Percentiles rank a stretch among this genome's conserved stretches.
Evolutionary conservation across 2,329 filamentous ascomycete species (phyloP).

Genomic region (Metarhizium sp.): DNA sequence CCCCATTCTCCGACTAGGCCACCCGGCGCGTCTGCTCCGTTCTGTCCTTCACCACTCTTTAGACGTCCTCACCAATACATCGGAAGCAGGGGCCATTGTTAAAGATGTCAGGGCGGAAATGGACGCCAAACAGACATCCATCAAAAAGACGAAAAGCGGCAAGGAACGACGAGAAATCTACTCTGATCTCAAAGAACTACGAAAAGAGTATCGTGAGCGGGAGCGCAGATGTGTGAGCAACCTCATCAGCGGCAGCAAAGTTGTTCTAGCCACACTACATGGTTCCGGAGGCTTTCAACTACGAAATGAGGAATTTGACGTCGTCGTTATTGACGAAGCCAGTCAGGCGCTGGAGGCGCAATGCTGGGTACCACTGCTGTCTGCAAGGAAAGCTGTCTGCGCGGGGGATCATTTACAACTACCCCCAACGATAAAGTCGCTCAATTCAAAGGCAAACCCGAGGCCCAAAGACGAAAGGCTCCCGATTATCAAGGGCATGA

Average conservation of each 20-base stretch:
- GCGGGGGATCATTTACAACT: conserved; percentile 93
- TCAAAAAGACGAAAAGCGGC: conserved; percentile 77
- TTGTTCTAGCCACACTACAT: conserved; percentile 87
- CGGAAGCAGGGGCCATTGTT: conserved; percentile 81
- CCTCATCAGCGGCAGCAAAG: conserved; percentile 67
- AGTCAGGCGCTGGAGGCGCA: conserved; percentile 94
- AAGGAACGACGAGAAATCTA: conserved; percentile 76
- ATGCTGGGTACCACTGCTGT: conserved; percentile 86
- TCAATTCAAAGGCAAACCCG: conserved; percentile 41
- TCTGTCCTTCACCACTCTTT: conserved; percentile 84
- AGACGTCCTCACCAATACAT: conserved; percentile 83
- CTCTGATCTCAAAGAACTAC: conserved; percentile 70
- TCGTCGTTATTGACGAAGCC: conserved; percentile 92
- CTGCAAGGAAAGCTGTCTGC: conserved; percentile 74
- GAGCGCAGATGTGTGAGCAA: conserved; percentile 73
- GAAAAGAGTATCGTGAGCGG: conserved; percentile 80
- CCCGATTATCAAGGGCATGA: conserved; percentile 40
- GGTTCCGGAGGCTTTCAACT: conserved; percentile 82
- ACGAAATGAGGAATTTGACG: conserved; percentile 73
- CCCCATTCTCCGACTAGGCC: conserved; percentile 80
- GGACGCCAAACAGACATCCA: conserved; percentile 80
- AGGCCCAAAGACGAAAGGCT: conserved; percentile 26
- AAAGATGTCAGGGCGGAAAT: conserved; percentile 87
- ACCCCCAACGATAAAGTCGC: conserved; percentile 86
- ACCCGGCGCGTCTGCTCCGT: conserved; percentile 82